Base-by-base conservation (phyloP, 495 filamentous ascomycete genomes). In the Penicillium angulare region DNA sequence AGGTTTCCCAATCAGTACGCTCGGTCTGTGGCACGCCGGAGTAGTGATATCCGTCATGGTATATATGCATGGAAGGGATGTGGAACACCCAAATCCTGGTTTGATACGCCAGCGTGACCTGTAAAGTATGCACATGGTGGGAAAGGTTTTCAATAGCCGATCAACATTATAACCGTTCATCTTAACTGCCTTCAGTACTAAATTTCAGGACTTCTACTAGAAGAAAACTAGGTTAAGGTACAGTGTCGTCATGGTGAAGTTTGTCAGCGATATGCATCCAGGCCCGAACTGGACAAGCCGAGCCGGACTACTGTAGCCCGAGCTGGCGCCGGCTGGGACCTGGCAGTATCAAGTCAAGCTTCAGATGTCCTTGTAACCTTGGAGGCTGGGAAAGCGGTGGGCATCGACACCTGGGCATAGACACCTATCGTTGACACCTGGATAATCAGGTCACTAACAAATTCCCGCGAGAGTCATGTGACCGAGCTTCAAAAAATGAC, bases 271-370 rank as follows among this genome's bases (percentile, higher is more conserved):
- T 44, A 18, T 44, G 24, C 21, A 23, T 48, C 22, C 45, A 36
- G 31, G 16, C 43, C 43, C 43, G 33, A 47, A 16, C 24, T 47
- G 43, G 43, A 27, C 62, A 57, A 52, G 33, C 57, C 32, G 24
- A 51, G 29, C 59, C 71, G 71, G 71, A 72, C 54, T 47, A 73
- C 66, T 58, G 70, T 66, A 59, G 58, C 50, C 38, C 38, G 41
- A 44, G 4, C n/a, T 27, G 15, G 24, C 3, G 24, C 16, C 15
- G 27, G 43, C 43, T n/a, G n/a, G n/a, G n/a, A n/a, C n/a, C n/a
- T n/a, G n/a, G n/a, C n/a, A n/a, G n/a, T n/a, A n/a, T n/a, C n/a
- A n/a, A n/a, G n/a, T n/a, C n/a, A n/a, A n/a, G n/a, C n/a, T n/a
- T n/a, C n/a, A n/a, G n/a, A n/a, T n/a, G n/a, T n/a, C n/a, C n/a